These are phyloP conservation scores for Hypoxylon sp. DNA, from an alignment of 2,329 filamentous ascomycete species.

Conservation along the genomic window DNA sequence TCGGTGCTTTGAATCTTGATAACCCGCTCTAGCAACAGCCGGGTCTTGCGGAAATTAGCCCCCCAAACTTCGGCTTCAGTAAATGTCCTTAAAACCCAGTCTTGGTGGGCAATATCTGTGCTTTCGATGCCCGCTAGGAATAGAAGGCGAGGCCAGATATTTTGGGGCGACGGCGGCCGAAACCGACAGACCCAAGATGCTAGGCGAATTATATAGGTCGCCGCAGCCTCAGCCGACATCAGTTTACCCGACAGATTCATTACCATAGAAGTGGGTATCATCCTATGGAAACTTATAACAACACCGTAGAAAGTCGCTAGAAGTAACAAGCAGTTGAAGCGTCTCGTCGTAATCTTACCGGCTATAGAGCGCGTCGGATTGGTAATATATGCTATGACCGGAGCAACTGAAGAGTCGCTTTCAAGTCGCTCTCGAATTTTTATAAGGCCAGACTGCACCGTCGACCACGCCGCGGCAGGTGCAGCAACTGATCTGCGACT, in stretches of 20 bases:
- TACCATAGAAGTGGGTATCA: constrained; percentile 30
- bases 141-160: constrained; percentile 41
- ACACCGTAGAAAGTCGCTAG: constrained; percentile 41
- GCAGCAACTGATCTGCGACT: constrained; percentile 25
- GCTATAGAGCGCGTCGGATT: constrained; percentile 27
- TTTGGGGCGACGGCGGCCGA: constrained; percentile 43
- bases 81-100: constrained; percentile 41
- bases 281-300: constrained; percentile 44
- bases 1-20: constrained; percentile 39
- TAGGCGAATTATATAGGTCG: constrained; percentile 40
- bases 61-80: constrained; percentile 44
- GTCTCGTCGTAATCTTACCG: constrained; percentile 39
- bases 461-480: constrained; percentile 28
- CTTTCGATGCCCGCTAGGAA: constrained; percentile 44
- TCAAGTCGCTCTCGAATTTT: constrained; percentile 36
- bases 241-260: constrained; percentile 26
- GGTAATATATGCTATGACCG: constrained; percentile 31
- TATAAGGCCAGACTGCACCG: constrained; percentile 37
- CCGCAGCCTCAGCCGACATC: constrained; percentile 35
- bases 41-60: constrained; percentile 43
- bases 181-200: constrained; percentile 39
- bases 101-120: constrained; percentile 40
- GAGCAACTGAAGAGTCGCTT: constrained; percentile 28
- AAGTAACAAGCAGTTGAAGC: constrained; percentile 43
- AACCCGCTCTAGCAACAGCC: constrained; percentile 39